Percentiles rank a stretch among this genome's conserved stretches.
phyloP scores from a whole-genome alignment of 345 rosid genomes.

The Abelmoschus esculentus region DNA sequence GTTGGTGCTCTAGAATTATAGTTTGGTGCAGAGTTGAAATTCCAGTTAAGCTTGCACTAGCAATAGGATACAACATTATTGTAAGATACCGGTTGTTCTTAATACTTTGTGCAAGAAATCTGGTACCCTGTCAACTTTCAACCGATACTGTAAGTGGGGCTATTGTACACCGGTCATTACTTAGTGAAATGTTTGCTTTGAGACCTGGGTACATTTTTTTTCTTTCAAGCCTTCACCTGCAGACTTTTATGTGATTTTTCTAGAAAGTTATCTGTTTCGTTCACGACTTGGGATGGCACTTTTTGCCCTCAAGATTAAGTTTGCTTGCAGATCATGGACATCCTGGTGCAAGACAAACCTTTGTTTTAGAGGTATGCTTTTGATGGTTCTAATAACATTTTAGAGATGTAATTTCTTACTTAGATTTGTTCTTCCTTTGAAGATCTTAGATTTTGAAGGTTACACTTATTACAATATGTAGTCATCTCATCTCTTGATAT shows the following conservation, averaged over 20 bases:
- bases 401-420: not conserved
- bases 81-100: constrained; percentile 11
- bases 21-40: constrained; percentile 11
- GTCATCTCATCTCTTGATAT: constrained; percentile 2
- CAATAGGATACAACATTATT: constrained; percentile 9
- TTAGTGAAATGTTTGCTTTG: constrained; percentile 17
- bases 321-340: constrained; percentile 5
- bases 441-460: not conserved
- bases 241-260: constrained; percentile 1
- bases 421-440: not conserved
- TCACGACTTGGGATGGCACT: not conserved
- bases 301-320: constrained; percentile 4
- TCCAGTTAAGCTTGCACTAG: constrained; percentile 19
- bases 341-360: not conserved
- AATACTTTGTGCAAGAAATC: constrained; percentile 21
- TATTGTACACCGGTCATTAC: constrained; percentile 17
- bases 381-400: not conserved
- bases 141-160: constrained; percentile 20
- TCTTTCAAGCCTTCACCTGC: constrained; percentile 20
- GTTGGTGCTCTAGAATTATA: constrained; percentile 18
- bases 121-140: constrained; percentile 23
- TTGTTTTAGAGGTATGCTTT: not conserved
- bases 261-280: constrained; percentile 12
- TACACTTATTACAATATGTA: not conserved
- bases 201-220: constrained; percentile 24